A percentile compares a stretch with the other conserved stretches of the same genome.
Evolutionary conservation across 73 alveolate species (phyloP).

Genomic region (Blepharisma stoltei): DNA sequence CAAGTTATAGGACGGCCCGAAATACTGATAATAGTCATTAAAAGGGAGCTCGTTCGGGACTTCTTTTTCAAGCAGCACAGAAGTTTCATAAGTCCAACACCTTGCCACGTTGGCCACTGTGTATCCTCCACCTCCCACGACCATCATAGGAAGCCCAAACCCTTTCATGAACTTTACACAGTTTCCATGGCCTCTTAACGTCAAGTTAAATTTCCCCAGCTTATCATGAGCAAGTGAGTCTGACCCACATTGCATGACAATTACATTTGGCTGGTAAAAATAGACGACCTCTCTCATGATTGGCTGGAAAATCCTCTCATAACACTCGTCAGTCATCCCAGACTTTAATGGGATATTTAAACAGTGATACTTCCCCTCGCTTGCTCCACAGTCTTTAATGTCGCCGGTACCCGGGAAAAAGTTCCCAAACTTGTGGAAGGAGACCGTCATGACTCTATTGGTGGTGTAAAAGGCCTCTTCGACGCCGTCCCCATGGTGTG

Average conservation of each 20-base stretch:
- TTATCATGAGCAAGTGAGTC: conserved; percentile 94
- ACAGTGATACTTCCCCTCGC: conserved; percentile 86
- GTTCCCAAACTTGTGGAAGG: conserved; percentile 96
- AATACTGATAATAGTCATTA: conserved; percentile 53
- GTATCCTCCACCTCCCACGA: conserved; percentile 98
- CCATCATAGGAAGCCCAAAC: conserved; percentile 94
- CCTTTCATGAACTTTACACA: conserved; percentile 84
- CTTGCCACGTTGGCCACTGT: conserved; percentile 95
- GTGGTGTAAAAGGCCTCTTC: conserved; percentile 97
- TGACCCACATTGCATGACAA: conserved; percentile 97
- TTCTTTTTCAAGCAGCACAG: conserved; percentile 67
- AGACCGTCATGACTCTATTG: conserved; percentile 92
- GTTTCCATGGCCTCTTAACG: conserved; percentile 95
- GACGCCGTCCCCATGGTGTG: conserved; percentile 99
- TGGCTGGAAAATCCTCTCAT: conserved; percentile 70
- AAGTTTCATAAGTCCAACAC: conserved; percentile 99
- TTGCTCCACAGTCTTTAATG: conserved; percentile 84
- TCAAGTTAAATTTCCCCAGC: conserved; percentile 91
- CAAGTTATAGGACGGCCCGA: conserved; percentile 47
- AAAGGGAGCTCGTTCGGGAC: conserved; percentile 37
- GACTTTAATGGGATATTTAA: conserved; percentile 95
- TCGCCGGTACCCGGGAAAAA: conserved; percentile 98
- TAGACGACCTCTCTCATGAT: conserved; percentile 82
- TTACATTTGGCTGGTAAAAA: conserved; percentile 87
- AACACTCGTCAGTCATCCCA: conserved; percentile 95